phyloP scores from a whole-genome alignment of 345 rosid genomes.

The Linum usitatissimum region DNA sequence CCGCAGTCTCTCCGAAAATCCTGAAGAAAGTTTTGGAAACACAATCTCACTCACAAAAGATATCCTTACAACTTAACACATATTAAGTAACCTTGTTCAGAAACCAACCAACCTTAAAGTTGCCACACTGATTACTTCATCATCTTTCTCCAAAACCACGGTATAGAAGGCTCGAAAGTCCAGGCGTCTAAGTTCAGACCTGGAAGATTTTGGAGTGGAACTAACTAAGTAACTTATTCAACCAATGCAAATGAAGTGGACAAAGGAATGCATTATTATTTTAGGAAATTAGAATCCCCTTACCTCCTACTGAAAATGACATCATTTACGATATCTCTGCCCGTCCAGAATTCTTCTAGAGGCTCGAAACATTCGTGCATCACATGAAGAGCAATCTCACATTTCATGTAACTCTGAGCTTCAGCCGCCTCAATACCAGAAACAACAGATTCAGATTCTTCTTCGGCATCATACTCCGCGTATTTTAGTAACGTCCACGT shows the following conservation, averaged over 20 bases:
- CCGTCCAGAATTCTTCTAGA: constrained; percentile 36
- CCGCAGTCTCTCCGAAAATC: constrained; percentile 48
- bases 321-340: constrained; percentile 56
- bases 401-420: constrained; percentile 46
- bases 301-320: constrained; percentile 51
- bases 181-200: constrained; percentile 48
- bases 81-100: too few species aligned
- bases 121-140: constrained; percentile 60
- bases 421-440: constrained; percentile 26
- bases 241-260: too few species aligned
- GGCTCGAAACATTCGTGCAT: constrained; percentile 89
- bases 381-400: constrained; percentile 54
- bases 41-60: too few species aligned
- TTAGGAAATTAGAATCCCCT: too few species aligned
- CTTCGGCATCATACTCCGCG: constrained; percentile 11
- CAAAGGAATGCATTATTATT: too few species aligned
- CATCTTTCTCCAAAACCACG: constrained; percentile 54
- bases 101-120: constrained; percentile 38
- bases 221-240: too few species aligned
- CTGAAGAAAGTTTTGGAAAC: constrained; percentile 17
- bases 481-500: constrained; percentile 57
- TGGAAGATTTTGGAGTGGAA: too few species aligned
- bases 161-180: constrained; percentile 76
- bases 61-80: too few species aligned
- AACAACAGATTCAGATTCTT: background rate